phyloP scores from a whole-genome alignment of 495 filamentous ascomycete genomes.

The Penicillium ucsense region DNA sequence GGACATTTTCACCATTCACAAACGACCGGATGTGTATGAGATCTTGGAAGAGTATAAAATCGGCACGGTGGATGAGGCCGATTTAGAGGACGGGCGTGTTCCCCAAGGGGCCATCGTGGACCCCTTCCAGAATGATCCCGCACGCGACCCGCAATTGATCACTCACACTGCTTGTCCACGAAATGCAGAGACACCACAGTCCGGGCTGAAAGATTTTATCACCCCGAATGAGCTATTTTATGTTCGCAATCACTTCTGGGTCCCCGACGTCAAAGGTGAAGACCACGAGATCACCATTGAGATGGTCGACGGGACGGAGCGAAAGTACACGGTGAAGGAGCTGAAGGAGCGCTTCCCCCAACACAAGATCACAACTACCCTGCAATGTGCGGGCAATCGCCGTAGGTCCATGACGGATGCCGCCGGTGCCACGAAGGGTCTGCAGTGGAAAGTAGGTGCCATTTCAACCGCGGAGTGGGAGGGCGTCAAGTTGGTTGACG shows the following conservation, averaged over 20 bases:
- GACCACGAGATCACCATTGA: background rate
- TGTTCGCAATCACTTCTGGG: slow-evolving; percentile 2
- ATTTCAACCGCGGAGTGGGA: slow-evolving; percentile 1
- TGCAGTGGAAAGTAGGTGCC: slow-evolving; percentile 1
- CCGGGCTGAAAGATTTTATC: background rate
- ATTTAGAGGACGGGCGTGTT: slow-evolving; percentile 1
- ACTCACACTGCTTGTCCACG: background rate
- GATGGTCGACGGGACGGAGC: background rate
- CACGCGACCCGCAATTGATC: background rate
- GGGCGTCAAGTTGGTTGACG: background rate
- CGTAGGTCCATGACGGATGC: background rate
- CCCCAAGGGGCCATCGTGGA: slow-evolving; percentile 1
- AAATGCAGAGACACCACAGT: slow-evolving; percentile 1
- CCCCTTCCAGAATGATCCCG: slow-evolving; percentile 1
- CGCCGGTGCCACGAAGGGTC: background rate
- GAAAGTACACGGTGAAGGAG: background rate
- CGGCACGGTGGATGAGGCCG: background rate
- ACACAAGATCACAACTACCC: background rate
- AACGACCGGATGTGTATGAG: background rate
- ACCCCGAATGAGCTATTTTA: background rate
- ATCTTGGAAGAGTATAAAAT: slow-evolving; percentile 1
- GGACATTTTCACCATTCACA: slow-evolving; percentile 4
- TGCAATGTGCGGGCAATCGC: slow-evolving; percentile 1
- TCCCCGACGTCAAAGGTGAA: background rate
- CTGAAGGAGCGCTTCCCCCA: background rate